phyloP scores from a whole-genome alignment of 2,329 filamentous ascomycete genomes.

The Exophiala spinifera region DNA sequence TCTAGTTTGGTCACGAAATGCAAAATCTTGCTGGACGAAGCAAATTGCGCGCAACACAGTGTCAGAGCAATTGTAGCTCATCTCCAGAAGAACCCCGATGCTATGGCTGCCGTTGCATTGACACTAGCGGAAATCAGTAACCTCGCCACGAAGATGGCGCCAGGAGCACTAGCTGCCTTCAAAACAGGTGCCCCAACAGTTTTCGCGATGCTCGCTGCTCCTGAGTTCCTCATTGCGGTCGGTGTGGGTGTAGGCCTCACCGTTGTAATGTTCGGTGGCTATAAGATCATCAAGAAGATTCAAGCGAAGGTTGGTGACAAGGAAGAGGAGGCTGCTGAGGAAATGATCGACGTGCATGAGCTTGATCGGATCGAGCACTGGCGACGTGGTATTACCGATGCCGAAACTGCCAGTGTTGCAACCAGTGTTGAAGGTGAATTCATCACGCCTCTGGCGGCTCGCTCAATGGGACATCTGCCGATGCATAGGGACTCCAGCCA shows the following conservation, averaged over 20 bases:
- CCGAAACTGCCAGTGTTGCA: constrained; percentile 39
- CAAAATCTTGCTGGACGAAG: constrained; percentile 77
- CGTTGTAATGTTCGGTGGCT: constrained; percentile 90
- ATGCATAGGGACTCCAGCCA: constrained; percentile 23
- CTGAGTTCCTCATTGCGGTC: constrained; percentile 91
- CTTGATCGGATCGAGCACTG: constrained; percentile 60
- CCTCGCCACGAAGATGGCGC: constrained; percentile 77
- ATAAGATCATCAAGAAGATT: constrained; percentile 94
- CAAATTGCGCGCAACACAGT: constrained; percentile 81
- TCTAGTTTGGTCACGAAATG: constrained; percentile 69
- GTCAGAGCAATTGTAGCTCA: constrained; percentile 79
- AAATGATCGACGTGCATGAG: constrained; percentile 49
- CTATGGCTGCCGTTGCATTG: constrained; percentile 88
- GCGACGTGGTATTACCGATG: constrained; percentile 62
- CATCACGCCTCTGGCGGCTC: constrained; percentile 57
- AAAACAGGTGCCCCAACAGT: constrained; percentile 81
- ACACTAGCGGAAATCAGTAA: constrained; percentile 88
- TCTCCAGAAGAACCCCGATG: constrained; percentile 78
- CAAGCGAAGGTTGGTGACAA: constrained; percentile 35
- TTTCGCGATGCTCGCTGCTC: constrained; percentile 80
- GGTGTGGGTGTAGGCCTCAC: constrained; percentile 90
- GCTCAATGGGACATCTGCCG: constrained; percentile 43
- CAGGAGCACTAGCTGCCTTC: constrained; percentile 69
- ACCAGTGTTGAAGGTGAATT: constrained; percentile 65
- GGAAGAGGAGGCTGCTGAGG: constrained; percentile 46